phyloP scores from a whole-genome alignment of 805 yeast species.

The Pichia eremophila region DNA sequence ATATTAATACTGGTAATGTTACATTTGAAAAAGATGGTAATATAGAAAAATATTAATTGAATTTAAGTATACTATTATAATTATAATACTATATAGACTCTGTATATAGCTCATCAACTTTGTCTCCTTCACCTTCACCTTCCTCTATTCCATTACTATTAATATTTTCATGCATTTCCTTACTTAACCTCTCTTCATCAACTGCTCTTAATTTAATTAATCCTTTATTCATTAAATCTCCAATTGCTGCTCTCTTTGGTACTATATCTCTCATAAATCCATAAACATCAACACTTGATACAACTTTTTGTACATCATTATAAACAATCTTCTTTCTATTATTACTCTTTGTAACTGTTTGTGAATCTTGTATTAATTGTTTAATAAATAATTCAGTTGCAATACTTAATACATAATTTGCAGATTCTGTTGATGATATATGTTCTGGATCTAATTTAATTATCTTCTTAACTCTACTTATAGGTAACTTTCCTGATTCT shows the following conservation, averaged over 20 bases:
- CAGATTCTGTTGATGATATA: constrained; percentile 53
- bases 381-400: constrained; percentile 71
- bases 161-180: background rate
- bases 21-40: constrained; percentile 25
- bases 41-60: constrained; percentile 26
- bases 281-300: constrained; percentile 47
- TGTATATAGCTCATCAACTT: background rate
- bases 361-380: constrained; percentile 63
- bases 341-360: constrained; percentile 51
- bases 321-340: constrained; percentile 63
- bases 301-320: constrained; percentile 60
- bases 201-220: constrained; percentile 23
- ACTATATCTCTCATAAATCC: constrained; percentile 57
- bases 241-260: constrained; percentile 49
- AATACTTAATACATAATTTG: constrained; percentile 67
- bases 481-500: constrained; percentile 36
- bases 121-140: background rate
- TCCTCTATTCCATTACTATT: background rate
- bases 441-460: constrained; percentile 72
- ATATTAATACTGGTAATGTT: constrained; percentile 60
- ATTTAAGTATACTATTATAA: too few species aligned
- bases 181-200: constrained; percentile 1
- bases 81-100: too few species aligned
- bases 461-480: constrained; percentile 60
- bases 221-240: constrained; percentile 37